phyloP scores from a whole-genome alignment of 805 yeast genomes.

The Metschnikowia cubensis region DNA sequence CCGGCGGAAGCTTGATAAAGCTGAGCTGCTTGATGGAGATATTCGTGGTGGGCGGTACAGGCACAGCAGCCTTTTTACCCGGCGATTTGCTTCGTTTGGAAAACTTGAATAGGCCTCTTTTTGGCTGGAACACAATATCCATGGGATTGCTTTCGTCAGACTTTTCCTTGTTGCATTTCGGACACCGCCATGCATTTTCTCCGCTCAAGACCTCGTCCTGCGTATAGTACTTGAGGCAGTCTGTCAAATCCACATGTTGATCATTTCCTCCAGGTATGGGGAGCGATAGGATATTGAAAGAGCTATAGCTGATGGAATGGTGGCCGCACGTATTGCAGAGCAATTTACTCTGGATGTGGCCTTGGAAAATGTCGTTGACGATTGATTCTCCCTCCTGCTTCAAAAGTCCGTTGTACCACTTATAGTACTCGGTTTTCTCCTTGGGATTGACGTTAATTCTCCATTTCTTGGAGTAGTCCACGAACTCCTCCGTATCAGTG shows the following conservation, averaged over 20 bases:
- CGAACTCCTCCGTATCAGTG: constrained; percentile 8
- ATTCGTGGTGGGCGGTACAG: constrained; percentile 5
- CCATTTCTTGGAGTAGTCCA: constrained; percentile 28
- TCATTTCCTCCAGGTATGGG: constrained; percentile 44
- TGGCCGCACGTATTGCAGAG: constrained; percentile 63
- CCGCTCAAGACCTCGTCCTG: constrained; percentile 63
- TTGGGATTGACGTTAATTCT: constrained; percentile 26
- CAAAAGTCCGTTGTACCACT: constrained; percentile 55
- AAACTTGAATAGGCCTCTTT: constrained; percentile 34
- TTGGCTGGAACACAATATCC: constrained; percentile 33
- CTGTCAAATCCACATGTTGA: constrained; percentile 46
- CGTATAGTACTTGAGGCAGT: constrained; percentile 59
- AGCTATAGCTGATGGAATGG: constrained; percentile 55
- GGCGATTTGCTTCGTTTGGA: constrained; percentile 36
- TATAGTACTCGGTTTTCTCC: constrained; percentile 49
- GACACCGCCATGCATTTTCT: constrained; percentile 84
- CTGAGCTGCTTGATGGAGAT: constrained; percentile 22
- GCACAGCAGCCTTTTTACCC: constrained; percentile 17
- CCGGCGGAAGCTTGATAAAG: constrained; percentile 35
- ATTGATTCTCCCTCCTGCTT: constrained; percentile 63
- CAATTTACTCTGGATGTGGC: constrained; percentile 64
- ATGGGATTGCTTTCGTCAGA: constrained; percentile 11
- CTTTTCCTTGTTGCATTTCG: constrained; percentile 49
- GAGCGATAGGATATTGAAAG: constrained; percentile 59
- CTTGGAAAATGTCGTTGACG: constrained; percentile 63